These are phyloP conservation scores for Fusarium robinianum DNA, from an alignment of 2,329 filamentous ascomycete genomes.

Conservation along the genomic window DNA sequence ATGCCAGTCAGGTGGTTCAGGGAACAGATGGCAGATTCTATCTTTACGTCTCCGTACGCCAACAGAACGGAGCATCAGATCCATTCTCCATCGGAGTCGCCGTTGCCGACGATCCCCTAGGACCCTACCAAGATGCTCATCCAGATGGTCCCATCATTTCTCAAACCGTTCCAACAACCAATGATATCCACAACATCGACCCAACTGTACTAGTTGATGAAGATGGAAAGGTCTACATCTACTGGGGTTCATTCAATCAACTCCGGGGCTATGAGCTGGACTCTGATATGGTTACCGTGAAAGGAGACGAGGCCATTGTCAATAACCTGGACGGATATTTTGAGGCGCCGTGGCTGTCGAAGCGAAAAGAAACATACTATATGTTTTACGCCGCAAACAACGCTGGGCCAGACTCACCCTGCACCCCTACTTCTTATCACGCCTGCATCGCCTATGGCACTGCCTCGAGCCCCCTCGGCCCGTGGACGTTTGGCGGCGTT, in stretches of 20 bases:
- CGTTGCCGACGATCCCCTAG: slow-evolving; percentile 41
- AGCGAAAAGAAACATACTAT: slow-evolving; percentile 44
- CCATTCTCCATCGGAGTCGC: slow-evolving; percentile 46
- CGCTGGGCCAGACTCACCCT: slow-evolving; percentile 42
- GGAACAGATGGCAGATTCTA: slow-evolving; percentile 44
- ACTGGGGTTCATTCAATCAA: slow-evolving; percentile 45
- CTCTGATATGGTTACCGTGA: slow-evolving; percentile 44
- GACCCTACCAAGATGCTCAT: slow-evolving; percentile 44
- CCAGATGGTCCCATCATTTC: slow-evolving; percentile 44
- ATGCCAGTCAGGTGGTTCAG: slow-evolving; percentile 43
- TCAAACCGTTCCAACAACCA: slow-evolving; percentile 39
- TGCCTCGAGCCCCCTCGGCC: slow-evolving; percentile 40
- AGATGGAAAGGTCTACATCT: slow-evolving; percentile 43
- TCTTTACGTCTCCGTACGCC: slow-evolving; percentile 43
- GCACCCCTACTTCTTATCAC: slow-evolving; percentile 45
- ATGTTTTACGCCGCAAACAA: slow-evolving; percentile 48
- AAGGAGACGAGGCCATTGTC: slow-evolving; percentile 30
- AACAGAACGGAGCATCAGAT: slow-evolving; percentile 37
- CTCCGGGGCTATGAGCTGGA: slow-evolving; percentile 42
- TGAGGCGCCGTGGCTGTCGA: slow-evolving; percentile 47
- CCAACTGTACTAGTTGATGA: slow-evolving; percentile 45
- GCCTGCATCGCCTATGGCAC: slow-evolving; percentile 46
- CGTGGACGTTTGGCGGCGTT: slow-evolving; percentile 43
- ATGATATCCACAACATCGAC: slow-evolving; percentile 48
- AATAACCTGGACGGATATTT: slow-evolving; percentile 41